Conservation (phyloP, 495 filamentous ascomycete species). For the Xylaria bambusicola region DNA sequence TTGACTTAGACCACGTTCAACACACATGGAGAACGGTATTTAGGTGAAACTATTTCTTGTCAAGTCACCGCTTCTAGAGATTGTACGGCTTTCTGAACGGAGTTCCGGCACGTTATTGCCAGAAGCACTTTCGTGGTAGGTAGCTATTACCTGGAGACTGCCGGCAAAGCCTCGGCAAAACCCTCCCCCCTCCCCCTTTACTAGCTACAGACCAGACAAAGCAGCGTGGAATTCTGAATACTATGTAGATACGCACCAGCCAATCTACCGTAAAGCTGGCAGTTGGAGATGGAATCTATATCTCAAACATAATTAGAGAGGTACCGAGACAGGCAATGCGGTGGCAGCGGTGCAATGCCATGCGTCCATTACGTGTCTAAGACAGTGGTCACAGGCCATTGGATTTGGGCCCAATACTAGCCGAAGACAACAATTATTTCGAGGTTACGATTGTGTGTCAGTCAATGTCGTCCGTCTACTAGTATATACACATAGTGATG, state of each 20-base stretch:
- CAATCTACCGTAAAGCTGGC: no score
- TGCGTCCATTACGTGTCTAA: not conserved
- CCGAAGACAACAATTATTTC: not conserved
- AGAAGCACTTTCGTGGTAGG: not conserved
- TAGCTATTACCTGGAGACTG: not conserved
- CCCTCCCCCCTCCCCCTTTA: not conserved
- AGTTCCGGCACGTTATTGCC: not conserved
- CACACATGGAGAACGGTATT: not conserved
- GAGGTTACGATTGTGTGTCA: no score
- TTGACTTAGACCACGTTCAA: not conserved
- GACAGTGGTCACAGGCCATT: not conserved
- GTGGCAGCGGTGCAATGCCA: no score
- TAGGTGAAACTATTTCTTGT: not conserved
- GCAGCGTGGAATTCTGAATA: no score
- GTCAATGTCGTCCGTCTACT: no score
- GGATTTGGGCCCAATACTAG: constrained; percentile 6
- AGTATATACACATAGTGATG: no score
- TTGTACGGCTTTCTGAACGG: not conserved
- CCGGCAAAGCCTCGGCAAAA: constrained; percentile 11
- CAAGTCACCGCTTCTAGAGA: not conserved
- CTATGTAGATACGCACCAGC: no score
- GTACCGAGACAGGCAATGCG: not conserved
- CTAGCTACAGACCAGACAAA: not conserved
- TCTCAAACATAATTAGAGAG: no score
- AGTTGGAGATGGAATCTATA: no score